Percentiles rank a stretch among this genome's conserved stretches.
phyloP scores from a whole-genome alignment of 2,329 filamentous ascomycete species.

The Penicillium sp. region DNA sequence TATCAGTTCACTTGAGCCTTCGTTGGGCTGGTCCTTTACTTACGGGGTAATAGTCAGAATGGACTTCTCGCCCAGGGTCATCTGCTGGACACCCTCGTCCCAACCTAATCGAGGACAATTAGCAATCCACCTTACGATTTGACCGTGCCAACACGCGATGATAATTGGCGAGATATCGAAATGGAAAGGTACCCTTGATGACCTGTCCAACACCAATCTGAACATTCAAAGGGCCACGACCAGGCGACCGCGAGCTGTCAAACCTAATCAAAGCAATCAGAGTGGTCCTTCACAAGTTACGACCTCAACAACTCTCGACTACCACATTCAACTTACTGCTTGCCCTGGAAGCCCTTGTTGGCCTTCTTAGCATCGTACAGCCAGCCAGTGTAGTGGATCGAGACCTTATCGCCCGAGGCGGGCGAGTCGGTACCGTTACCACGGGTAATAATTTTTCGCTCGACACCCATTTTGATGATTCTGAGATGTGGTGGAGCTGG shows the following conservation, averaged over 20 bases:
- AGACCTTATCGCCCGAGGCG: slow-evolving; percentile 68
- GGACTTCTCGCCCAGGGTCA: slow-evolving; percentile 88
- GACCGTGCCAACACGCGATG: neutral
- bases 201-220: slow-evolving; percentile 79
- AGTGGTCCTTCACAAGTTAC: neutral
- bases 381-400: slow-evolving; percentile 88
- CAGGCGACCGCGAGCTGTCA: slow-evolving; percentile 70
- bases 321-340: slow-evolving; percentile 57
- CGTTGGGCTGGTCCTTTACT: slow-evolving; percentile 30
- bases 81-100: slow-evolving; percentile 80
- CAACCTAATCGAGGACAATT: slow-evolving; percentile 52
- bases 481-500: neutral
- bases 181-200: slow-evolving; percentile 69
- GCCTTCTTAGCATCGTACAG: slow-evolving; percentile 68
- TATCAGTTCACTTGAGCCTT: neutral
- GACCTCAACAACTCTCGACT: neutral
- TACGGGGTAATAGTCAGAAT: slow-evolving; percentile 78
- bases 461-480: slow-evolving; percentile 23
- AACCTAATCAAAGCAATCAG: slow-evolving; percentile 60
- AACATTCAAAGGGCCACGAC: slow-evolving; percentile 73
- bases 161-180: neutral
- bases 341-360: slow-evolving; percentile 65
- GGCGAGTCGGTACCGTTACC: slow-evolving; percentile 66
- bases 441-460: slow-evolving; percentile 27
- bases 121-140: neutral